Evolutionary conservation across 257 asterid species (phyloP).

Genomic region (Solanum sejunctum): DNA sequence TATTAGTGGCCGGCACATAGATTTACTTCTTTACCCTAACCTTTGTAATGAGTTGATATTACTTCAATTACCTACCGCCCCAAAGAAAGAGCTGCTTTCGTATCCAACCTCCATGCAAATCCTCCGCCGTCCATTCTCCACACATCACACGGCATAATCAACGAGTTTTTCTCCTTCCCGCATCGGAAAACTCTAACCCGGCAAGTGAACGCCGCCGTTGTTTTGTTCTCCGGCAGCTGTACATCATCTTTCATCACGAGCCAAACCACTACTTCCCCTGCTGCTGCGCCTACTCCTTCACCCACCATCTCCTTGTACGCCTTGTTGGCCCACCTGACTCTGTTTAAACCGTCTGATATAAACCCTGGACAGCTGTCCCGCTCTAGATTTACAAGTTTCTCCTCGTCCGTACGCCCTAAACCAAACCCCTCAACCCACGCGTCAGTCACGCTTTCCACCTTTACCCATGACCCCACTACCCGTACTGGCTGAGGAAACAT

Average conservation of each 20-base stretch:
- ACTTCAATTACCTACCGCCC: constrained; percentile 12
- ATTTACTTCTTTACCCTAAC: not conserved
- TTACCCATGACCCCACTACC: constrained; percentile 32
- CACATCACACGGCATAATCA: constrained; percentile 70
- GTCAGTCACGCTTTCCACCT: constrained; percentile 40
- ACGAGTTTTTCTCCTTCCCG: constrained; percentile 22
- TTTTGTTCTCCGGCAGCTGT: constrained; percentile 7
- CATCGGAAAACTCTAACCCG: constrained; percentile 48
- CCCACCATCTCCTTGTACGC: constrained; percentile 37
- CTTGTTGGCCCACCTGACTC: constrained; percentile 52
- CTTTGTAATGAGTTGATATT: not conserved
- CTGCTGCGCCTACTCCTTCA: not conserved
- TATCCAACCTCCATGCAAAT: constrained; percentile 91
- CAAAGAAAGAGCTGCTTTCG: constrained; percentile 55
- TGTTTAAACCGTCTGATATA: constrained; percentile 35
- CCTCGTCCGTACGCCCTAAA: constrained; percentile 38
- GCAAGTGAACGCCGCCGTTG: constrained; percentile 52
- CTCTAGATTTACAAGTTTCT: constrained; percentile 29
- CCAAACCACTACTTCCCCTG: constrained; percentile 29
- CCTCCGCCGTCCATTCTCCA: constrained; percentile 82
- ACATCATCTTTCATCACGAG: constrained; percentile 35
- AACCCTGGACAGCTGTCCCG: constrained; percentile 74
- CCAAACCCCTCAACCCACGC: constrained; percentile 18
- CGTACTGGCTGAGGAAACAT: not conserved
- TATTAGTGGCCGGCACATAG: not conserved